phyloP scores from a whole-genome alignment of 2,329 filamentous ascomycete species.

The Colletotrichum tropicicola region DNA sequence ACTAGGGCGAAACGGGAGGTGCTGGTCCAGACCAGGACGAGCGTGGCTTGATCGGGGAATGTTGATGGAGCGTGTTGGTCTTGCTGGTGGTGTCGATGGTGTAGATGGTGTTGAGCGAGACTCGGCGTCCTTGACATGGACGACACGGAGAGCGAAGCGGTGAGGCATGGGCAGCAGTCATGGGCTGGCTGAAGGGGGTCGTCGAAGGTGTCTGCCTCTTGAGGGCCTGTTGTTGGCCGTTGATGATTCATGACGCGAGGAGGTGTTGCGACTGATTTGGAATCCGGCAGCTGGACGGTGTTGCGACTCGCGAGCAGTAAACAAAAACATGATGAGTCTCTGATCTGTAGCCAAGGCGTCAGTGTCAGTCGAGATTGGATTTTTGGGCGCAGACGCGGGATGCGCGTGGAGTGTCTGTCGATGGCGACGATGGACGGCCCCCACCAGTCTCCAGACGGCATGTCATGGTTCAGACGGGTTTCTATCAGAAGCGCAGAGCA shows the following conservation, averaged over 20 bases:
- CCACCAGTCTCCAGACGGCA: background rate
- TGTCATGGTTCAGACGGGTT: conserved; percentile 12
- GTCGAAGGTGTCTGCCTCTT: background rate
- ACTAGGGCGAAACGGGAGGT: conserved; percentile 1
- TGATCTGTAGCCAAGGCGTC: background rate
- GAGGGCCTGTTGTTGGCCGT: background rate
- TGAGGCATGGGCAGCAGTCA: background rate
- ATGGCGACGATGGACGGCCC: background rate
- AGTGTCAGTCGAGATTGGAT: background rate
- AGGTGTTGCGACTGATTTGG: conserved; percentile 10
- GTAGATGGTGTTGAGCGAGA: conserved; percentile 1
- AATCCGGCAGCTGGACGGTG: conserved; percentile 4
- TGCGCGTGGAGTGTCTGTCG: conserved; percentile 6
- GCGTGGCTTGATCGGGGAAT: conserved; percentile 15
- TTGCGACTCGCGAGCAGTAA: background rate
- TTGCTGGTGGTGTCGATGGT: background rate
- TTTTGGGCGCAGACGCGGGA: conserved; percentile 21
- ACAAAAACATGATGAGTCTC: background rate
- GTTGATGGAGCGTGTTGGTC: background rate
- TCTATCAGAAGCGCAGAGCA: background rate
- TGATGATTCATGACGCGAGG: conserved; percentile 21
- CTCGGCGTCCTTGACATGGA: background rate
- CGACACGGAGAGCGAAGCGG: conserved; percentile 4
- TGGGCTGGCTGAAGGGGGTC: background rate
- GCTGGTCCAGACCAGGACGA: conserved; percentile 12